A percentile compares a stretch with the other conserved stretches of the same genome.
These are phyloP conservation scores for Curvularia sp. DNA, from an alignment of 2,329 filamentous ascomycete species.

Conservation along the genomic window DNA sequence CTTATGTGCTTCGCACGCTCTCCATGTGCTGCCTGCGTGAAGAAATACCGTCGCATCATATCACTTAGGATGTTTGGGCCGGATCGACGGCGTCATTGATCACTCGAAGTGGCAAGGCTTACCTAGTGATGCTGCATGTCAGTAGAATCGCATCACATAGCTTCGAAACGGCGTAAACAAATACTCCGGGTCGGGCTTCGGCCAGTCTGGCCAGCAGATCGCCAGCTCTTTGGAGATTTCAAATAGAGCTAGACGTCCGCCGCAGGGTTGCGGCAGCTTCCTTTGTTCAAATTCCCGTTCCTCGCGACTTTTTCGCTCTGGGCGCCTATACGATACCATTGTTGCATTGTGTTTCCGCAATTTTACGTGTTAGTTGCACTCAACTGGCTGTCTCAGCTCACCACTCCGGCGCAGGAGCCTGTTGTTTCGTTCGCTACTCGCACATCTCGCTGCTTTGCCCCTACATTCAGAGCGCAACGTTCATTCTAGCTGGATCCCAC, in stretches of 20 bases:
- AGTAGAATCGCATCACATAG: conserved; percentile 38
- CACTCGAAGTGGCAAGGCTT: conserved; percentile 47
- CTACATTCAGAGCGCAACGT: background rate
- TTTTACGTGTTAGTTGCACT: conserved; percentile 2
- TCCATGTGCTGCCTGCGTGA: background rate
- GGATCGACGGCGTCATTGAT: conserved; percentile 45
- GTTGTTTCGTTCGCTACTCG: background rate
- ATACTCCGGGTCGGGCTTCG: conserved; percentile 28
- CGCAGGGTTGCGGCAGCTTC: background rate
- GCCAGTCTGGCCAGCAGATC: conserved; percentile 14
- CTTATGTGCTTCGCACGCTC: background rate
- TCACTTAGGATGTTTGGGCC: conserved; percentile 10
- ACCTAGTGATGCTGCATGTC: conserved; percentile 40
- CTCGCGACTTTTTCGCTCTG: conserved; percentile 9
- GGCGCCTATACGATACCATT: conserved; percentile 10
- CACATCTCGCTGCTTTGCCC: background rate
- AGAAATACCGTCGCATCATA: background rate
- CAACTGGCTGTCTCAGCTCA: background rate
- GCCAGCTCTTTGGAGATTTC: conserved; percentile 8
- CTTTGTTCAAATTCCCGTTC: conserved; percentile 16
- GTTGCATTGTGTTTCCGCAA: conserved; percentile 7
- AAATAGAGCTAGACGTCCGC: conserved; percentile 17
- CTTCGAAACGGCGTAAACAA: conserved; percentile 31
- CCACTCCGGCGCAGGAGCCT: background rate
- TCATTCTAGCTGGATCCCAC: background rate